These are phyloP conservation scores for Novymonas esmeraldas DNA, from an alignment of 208 protist species.

Conservation along the genomic window DNA sequence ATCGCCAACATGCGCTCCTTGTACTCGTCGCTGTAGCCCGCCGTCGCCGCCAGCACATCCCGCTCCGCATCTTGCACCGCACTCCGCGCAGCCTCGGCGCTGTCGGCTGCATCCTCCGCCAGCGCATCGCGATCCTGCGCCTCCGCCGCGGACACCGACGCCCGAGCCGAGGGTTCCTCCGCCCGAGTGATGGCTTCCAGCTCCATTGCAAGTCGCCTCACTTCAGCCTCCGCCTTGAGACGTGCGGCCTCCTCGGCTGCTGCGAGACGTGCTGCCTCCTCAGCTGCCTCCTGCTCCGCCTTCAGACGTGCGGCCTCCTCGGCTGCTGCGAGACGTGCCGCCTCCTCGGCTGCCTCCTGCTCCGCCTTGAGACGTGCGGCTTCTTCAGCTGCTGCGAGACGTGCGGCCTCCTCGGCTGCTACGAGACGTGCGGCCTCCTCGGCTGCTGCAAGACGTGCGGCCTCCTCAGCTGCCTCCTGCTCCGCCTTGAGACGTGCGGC, in stretches of 20 bases:
- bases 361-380: background rate
- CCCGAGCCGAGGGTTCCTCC: background rate
- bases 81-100: background rate
- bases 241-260: constrained; percentile 1
- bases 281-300: background rate
- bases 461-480: background rate
- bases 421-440: background rate
- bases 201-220: background rate
- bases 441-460: too few relatives aligned
- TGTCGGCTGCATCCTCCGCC: background rate
- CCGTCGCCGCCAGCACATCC: constrained; percentile 27
- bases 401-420: background rate
- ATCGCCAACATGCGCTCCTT: constrained; percentile 21
- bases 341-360: background rate
- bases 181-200: background rate
- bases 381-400: background rate
- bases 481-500: background rate
- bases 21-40: constrained; percentile 38
- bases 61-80: constrained; percentile 7
- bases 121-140: background rate
- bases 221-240: constrained; percentile 4
- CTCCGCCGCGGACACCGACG: background rate
- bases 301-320: background rate
- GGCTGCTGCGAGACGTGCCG: background rate
- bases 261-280: background rate